Percentiles rank a stretch among this genome's conserved stretches.
Evolutionary conservation across 208 protist species (phyloP).

Genomic region (Crithidia thermophila): DNA sequence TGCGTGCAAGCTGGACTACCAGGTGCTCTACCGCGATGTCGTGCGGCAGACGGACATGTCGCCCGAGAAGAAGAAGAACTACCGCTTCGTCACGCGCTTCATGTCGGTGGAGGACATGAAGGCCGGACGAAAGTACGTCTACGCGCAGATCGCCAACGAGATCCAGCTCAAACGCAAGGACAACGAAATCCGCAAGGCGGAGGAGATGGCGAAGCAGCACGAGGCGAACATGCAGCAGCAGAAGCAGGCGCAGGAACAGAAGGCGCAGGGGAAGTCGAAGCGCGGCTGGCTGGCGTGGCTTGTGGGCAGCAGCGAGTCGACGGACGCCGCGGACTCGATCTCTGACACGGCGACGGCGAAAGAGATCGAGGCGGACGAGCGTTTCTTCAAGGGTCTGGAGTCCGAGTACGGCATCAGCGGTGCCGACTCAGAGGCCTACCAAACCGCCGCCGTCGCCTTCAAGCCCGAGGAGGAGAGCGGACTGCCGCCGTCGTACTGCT

Average conservation of each 20-base stretch:
- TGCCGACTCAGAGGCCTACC: slow-evolving; percentile 36
- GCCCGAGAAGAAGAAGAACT: slow-evolving; percentile 55
- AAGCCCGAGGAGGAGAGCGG: slow-evolving; percentile 11
- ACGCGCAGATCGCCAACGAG: slow-evolving; percentile 75
- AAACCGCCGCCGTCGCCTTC: slow-evolving; percentile 19
- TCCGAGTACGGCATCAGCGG: slow-evolving; percentile 70
- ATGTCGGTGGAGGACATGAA: slow-evolving; percentile 86
- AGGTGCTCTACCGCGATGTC: slow-evolving; percentile 74
- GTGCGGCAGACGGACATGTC: slow-evolving; percentile 71
- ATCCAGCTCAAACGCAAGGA: slow-evolving; percentile 76
- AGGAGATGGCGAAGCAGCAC: slow-evolving; percentile 38
- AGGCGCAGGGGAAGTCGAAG: slow-evolving; percentile 20
- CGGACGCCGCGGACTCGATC: neutral
- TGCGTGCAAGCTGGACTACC: slow-evolving; percentile 67
- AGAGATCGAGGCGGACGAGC: slow-evolving; percentile 54
- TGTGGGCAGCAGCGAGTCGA: slow-evolving; percentile 16
- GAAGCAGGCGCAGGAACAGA: slow-evolving; percentile 10
- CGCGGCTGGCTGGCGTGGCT: slow-evolving; percentile 65
- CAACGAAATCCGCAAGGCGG: slow-evolving; percentile 57
- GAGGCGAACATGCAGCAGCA: slow-evolving; percentile 23
- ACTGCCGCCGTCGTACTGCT: slow-evolving; percentile 73
- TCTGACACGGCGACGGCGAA: slow-evolving; percentile 19
- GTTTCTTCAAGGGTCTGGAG: slow-evolving; percentile 57
- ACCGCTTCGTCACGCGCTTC: slow-evolving; percentile 80
- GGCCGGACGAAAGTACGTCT: slow-evolving; percentile 66